phyloP scores from a whole-genome alignment of 164 flowering plant genomes.

The Litsea cubeba region DNA sequence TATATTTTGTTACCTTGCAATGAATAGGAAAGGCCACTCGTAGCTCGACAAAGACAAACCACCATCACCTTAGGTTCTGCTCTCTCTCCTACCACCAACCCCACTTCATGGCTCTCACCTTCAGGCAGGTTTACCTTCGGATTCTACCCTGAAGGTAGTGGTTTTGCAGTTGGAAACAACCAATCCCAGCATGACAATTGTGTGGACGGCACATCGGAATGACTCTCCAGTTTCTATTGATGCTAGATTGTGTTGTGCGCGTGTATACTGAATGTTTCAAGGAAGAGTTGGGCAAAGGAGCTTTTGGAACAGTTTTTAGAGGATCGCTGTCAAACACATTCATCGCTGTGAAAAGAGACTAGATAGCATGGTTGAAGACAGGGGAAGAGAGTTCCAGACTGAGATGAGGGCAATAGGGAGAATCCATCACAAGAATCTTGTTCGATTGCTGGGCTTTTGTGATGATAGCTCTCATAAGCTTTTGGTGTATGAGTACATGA shows the following conservation, averaged over 20 bases:
- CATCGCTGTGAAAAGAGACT: slow-evolving; percentile 17
- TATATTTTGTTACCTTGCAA: too few species aligned
- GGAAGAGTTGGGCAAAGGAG: slow-evolving; percentile 15
- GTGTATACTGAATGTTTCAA: slow-evolving; percentile 12
- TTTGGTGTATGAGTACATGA: slow-evolving; percentile 3
- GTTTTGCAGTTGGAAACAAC: too few species aligned
- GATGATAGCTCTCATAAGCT: slow-evolving; percentile 1
- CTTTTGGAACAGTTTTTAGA: slow-evolving; percentile 15
- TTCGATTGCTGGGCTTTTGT: slow-evolving; percentile 1
- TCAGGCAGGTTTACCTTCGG: too few species aligned
- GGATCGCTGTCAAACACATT: neutral
- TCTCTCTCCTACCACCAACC: too few species aligned
- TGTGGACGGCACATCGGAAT: slow-evolving; percentile 3
- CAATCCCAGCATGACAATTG: too few species aligned
- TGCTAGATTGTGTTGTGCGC: slow-evolving; percentile 9
- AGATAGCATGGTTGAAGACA: slow-evolving; percentile 11
- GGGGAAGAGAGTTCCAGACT: slow-evolving; percentile 19
- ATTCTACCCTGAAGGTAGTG: too few species aligned
- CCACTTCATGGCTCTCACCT: too few species aligned
- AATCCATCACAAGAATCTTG: slow-evolving; percentile 4
- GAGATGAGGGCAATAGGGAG: slow-evolving; percentile 13
- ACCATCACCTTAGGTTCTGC: too few species aligned
- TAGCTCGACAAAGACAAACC: too few species aligned
- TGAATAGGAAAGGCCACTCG: too few species aligned
- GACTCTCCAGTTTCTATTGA: slow-evolving; percentile 5